A percentile compares a stretch with the other conserved stretches of the same genome.
phyloP scores from a whole-genome alignment of 306 rosid species.

The Gynostemma pentaphyllum region DNA sequence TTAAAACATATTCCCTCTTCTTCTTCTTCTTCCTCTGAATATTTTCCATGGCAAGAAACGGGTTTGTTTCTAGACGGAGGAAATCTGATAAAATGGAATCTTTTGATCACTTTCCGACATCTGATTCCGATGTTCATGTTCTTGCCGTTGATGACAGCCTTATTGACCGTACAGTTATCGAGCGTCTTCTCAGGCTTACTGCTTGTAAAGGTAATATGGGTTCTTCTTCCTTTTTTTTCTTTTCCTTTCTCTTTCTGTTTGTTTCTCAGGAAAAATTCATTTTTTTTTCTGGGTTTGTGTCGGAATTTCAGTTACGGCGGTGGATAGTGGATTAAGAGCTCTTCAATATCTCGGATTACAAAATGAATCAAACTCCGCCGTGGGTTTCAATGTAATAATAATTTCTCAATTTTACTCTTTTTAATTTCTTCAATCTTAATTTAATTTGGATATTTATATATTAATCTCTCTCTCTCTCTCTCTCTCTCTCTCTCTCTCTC shows the following conservation, averaged over 20 bases:
- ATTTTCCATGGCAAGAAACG: conserved; percentile 32
- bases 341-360: conserved; percentile 16
- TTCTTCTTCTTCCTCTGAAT: no score
- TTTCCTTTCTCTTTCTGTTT: no score
- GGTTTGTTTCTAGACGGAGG: conserved; percentile 34
- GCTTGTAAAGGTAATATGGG: no score
- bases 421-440: background rate
- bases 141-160: no score
- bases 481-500: no score
- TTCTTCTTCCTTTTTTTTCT: no score
- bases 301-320: conserved; percentile 40
- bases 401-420: background rate
- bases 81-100: conserved; percentile 27
- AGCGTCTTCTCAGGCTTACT: no score
- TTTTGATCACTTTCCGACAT: conserved; percentile 13
- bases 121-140: conserved; percentile 34
- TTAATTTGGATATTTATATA: background rate
- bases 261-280: background rate
- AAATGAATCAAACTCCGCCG: conserved; percentile 48
- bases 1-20: background rate
- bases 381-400: conserved; percentile 41
- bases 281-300: background rate
- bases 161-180: background rate
- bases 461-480: no score
- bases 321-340: no score